These are phyloP conservation scores for Verbena officinalis DNA, from an alignment of 257 asterid genomes.

Conservation along the genomic window DNA sequence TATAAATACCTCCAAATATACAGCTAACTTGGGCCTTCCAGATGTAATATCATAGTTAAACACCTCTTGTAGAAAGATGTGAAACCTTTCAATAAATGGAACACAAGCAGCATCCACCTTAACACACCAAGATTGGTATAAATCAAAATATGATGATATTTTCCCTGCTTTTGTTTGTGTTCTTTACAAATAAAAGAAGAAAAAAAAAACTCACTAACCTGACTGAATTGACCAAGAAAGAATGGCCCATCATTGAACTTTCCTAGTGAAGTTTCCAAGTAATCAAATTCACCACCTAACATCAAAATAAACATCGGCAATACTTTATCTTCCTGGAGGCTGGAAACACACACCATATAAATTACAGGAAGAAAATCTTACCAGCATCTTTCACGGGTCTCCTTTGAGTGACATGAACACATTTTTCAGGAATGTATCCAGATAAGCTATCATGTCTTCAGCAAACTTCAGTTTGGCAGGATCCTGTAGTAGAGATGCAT, in stretches of 20 bases:
- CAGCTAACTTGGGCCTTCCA: constrained; percentile 62
- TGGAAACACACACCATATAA: neutral
- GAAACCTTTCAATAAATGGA: constrained; percentile 70
- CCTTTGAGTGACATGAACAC: constrained; percentile 41
- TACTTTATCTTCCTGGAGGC: neutral
- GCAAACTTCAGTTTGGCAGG: constrained; percentile 51
- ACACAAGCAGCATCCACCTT: constrained; percentile 60
- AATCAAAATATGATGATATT: constrained; percentile 1
- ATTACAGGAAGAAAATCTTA: constrained; percentile 17
- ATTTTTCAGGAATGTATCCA: constrained; percentile 42
- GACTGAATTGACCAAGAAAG: constrained; percentile 70
- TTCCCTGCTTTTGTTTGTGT: neutral
- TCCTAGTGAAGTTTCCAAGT: constrained; percentile 56
- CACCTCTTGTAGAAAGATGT: constrained; percentile 42
- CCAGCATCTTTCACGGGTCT: constrained; percentile 52
- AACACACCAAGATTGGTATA: constrained; percentile 6
- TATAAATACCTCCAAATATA: constrained; percentile 48
- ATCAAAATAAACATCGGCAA: constrained; percentile 5
- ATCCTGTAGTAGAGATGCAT: constrained; percentile 40
- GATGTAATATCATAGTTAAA: constrained; percentile 53
- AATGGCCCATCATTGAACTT: constrained; percentile 65
- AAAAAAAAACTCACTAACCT: constrained; percentile 34
- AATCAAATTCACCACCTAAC: constrained; percentile 51
- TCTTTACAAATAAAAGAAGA: too few relatives aligned
- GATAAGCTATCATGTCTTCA: constrained; percentile 56